A percentile compares a stretch with the other conserved stretches of the same genome.
Conservation (phyloP, 2,329 filamentous ascomycete genomes). For the Drechslerella coelobrocha region DNA sequence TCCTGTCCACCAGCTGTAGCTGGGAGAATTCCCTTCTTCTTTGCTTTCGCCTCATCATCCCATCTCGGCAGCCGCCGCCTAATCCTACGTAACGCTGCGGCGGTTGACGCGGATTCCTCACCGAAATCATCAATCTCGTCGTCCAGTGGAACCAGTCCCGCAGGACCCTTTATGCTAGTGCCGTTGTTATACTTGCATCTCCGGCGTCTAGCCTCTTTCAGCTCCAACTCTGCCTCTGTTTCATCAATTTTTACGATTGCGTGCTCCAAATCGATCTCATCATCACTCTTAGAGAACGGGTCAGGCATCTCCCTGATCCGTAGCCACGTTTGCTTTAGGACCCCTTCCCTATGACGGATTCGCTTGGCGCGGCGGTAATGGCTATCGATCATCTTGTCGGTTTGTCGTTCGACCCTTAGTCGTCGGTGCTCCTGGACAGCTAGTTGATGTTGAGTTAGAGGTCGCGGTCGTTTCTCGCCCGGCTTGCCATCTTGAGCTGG, state of each 20-base stretch:
- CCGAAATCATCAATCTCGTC: conserved; percentile 71
- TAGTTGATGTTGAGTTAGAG: conserved; percentile 80
- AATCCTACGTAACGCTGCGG: conserved; percentile 70
- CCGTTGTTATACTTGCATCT: conserved; percentile 50
- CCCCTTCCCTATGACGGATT: conserved; percentile 69
- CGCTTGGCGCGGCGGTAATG: conserved; percentile 61
- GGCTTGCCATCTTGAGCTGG: conserved; percentile 59
- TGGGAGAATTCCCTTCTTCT: conserved; percentile 21
- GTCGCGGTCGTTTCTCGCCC: conserved; percentile 70
- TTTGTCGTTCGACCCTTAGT: conserved; percentile 79
- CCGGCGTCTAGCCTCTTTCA: conserved; percentile 26
- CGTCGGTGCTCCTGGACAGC: conserved; percentile 80
- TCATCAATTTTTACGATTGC: conserved; percentile 55
- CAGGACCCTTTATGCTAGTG: conserved; percentile 48
- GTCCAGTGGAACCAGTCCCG: conserved; percentile 70
- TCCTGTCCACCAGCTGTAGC: background rate
- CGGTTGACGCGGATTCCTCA: conserved; percentile 73
- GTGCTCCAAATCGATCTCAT: conserved; percentile 61
- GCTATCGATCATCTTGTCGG: conserved; percentile 68
- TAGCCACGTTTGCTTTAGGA: conserved; percentile 71
- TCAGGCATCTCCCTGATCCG: conserved; percentile 67
- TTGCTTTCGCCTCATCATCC: conserved; percentile 63
- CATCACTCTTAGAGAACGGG: conserved; percentile 69
- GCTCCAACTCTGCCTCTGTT: conserved; percentile 63
- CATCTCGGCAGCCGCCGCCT: conserved; percentile 73